These are phyloP conservation scores for Candida sp. DNA, from an alignment of 1,139 yeast species.

Conservation along the genomic window DNA sequence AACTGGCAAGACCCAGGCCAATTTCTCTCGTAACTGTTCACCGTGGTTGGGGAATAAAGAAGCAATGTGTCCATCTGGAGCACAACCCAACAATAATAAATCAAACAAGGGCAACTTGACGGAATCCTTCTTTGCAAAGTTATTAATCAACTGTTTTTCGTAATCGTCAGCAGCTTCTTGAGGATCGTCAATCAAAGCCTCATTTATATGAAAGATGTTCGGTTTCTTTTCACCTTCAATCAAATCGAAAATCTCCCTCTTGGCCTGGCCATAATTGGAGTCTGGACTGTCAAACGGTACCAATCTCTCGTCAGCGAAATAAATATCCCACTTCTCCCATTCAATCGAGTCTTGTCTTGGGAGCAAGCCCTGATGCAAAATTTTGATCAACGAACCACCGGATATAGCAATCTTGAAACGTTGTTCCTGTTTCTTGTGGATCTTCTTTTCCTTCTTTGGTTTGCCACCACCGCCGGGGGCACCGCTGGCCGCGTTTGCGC, in stretches of 20 bases:
- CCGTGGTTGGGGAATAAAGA: constrained; percentile 91
- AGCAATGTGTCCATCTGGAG: constrained; percentile 99
- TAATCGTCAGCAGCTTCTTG: constrained; percentile 95
- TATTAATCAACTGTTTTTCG: constrained; percentile 82
- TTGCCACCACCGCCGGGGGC: constrained; percentile 1
- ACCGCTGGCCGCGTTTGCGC: too few species aligned
- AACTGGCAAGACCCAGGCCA: constrained; percentile 97
- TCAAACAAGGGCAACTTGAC: constrained; percentile 97
- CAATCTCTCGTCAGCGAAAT: constrained; percentile 95
- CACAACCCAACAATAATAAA: constrained; percentile 89
- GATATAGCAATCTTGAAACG: constrained; percentile 90
- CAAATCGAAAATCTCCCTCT: constrained; percentile 77
- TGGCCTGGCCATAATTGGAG: constrained; percentile 90
- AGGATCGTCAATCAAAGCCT: constrained; percentile 75
- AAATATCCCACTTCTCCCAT: constrained; percentile 97
- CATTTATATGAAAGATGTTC: constrained; percentile 82
- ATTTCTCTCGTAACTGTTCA: constrained; percentile 83
- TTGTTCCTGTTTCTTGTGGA: constrained; percentile 53
- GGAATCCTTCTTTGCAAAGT: constrained; percentile 96
- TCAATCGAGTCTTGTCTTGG: constrained; percentile 69
- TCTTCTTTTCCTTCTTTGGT: constrained; percentile 38
- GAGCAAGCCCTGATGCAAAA: constrained; percentile 83
- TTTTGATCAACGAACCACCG: constrained; percentile 92
- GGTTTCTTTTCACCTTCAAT: constrained; percentile 63
- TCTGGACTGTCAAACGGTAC: constrained; percentile 87